Evolutionary conservation across 345 rosid species (phyloP).

Genomic region (Orychophragmus violaceus): DNA sequence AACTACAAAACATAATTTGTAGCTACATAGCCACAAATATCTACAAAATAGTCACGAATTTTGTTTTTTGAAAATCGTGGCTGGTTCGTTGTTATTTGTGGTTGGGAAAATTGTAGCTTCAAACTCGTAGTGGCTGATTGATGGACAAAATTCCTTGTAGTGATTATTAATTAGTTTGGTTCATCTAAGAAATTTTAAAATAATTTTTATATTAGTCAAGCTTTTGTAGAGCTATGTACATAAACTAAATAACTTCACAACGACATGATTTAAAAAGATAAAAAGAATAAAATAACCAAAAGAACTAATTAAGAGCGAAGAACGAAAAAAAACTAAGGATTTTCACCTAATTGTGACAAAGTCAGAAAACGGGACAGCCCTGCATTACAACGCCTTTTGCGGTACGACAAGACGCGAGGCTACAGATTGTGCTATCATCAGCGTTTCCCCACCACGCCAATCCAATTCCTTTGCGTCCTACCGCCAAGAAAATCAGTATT

Average conservation of each 20-base stretch:
- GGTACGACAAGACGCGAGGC: constrained; percentile 63
- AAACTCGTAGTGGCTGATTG: no score
- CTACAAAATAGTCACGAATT: no score
- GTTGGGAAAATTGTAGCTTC: no score
- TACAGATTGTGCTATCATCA: constrained; percentile 51
- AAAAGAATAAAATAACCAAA: no score
- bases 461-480: constrained; percentile 38
- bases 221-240: neutral
- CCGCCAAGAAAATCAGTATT: constrained; percentile 41
- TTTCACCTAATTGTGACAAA: neutral
- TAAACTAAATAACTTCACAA: neutral
- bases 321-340: neutral
- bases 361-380: constrained; percentile 54
- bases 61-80: no score
- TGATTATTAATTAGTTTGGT: no score
- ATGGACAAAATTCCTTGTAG: no score
- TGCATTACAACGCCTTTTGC: constrained; percentile 43
- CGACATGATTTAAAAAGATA: neutral
- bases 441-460: constrained; percentile 70
- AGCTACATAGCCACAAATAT: no score
- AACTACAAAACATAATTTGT: no score
- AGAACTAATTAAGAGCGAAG: neutral
- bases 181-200: no score
- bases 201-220: no score
- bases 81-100: no score